Conservation (phyloP, 1,284 basidiomycete species). For the Malassezia brasiliensis region DNA sequence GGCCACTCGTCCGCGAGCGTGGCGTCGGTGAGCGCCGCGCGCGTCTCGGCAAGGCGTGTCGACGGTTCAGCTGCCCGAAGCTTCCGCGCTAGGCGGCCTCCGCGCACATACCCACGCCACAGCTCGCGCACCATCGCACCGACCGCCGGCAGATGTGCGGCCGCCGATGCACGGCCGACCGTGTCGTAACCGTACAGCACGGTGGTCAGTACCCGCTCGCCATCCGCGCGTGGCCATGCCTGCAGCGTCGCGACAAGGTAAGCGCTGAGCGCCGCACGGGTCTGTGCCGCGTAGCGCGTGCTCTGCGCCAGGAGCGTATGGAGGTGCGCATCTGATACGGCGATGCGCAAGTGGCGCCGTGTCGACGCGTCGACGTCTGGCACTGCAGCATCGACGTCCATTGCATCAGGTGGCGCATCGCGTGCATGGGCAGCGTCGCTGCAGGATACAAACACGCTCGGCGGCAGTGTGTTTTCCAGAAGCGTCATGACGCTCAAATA, state of each 20-base stretch:
- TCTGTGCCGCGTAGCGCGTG: conserved; percentile 26
- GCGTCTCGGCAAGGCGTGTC: conserved; percentile 21
- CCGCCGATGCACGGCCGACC: neutral
- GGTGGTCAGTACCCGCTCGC: conserved; percentile 24
- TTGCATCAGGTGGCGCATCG: neutral
- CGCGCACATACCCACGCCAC: conserved; percentile 42
- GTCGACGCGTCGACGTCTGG: conserved; percentile 19
- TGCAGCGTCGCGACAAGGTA: conserved; percentile 35
- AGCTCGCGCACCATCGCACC: conserved; percentile 37
- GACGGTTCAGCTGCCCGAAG: conserved; percentile 21
- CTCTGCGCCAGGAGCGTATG: conserved; percentile 27
- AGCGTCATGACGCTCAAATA: conserved; percentile 33
- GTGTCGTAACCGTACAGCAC: conserved; percentile 19
- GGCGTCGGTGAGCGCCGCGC: conserved; percentile 10
- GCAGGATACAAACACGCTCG: neutral
- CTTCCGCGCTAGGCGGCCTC: conserved; percentile 22
- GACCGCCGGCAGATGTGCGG: neutral
- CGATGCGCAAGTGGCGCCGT: conserved; percentile 22
- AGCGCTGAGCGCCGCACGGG: conserved; percentile 30
- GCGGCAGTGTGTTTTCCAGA: conserved; percentile 29
- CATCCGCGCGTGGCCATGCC: conserved; percentile 28
- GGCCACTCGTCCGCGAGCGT: conserved; percentile 46
- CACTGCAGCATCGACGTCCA: neutral
- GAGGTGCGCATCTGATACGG: conserved; percentile 32
- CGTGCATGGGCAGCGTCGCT: neutral